Conservation (phyloP, 441 rosid genomes). For the Omphalea diandra region DNA sequence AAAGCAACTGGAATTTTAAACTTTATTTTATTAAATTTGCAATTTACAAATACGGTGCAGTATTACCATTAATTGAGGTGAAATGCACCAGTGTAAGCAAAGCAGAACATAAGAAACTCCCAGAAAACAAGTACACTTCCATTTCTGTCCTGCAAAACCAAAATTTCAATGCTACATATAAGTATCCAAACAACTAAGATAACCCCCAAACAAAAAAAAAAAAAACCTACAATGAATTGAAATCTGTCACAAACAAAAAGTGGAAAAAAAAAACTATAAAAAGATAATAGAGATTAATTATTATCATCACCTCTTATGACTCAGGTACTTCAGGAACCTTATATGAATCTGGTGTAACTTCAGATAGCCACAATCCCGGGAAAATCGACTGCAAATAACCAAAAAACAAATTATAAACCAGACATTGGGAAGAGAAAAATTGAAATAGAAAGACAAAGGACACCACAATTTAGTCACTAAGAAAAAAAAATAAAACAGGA, state of each 20-base stretch:
- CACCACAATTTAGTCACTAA: background rate
- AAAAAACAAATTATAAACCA: constrained; percentile 4
- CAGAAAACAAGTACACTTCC: constrained; percentile 1
- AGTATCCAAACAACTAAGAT: background rate
- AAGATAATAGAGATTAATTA: background rate
- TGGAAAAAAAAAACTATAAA: background rate
- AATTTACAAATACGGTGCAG: constrained; percentile 29
- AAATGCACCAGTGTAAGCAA: constrained; percentile 22
- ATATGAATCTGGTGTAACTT: constrained; percentile 52
- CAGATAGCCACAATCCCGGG: constrained; percentile 57
- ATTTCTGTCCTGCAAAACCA: constrained; percentile 21
- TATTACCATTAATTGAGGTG: constrained; percentile 25
- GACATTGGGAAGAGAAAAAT: background rate
- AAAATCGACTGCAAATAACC: constrained; percentile 46
- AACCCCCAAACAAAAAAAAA: background rate
- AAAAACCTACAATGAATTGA: background rate
- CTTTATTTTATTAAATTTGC: constrained; percentile 25
- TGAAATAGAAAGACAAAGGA: background rate
- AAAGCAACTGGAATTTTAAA: constrained; percentile 6
- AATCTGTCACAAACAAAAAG: no score
- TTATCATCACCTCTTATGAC: constrained; percentile 42
- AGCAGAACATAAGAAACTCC: constrained; percentile 19
- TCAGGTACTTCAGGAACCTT: constrained; percentile 50
- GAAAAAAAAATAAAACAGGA: background rate
- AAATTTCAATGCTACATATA: background rate